Evolutionary conservation across 2,329 filamentous ascomycete genomes (phyloP).

Genomic region (Simplicillium aogashimaense): DNA sequence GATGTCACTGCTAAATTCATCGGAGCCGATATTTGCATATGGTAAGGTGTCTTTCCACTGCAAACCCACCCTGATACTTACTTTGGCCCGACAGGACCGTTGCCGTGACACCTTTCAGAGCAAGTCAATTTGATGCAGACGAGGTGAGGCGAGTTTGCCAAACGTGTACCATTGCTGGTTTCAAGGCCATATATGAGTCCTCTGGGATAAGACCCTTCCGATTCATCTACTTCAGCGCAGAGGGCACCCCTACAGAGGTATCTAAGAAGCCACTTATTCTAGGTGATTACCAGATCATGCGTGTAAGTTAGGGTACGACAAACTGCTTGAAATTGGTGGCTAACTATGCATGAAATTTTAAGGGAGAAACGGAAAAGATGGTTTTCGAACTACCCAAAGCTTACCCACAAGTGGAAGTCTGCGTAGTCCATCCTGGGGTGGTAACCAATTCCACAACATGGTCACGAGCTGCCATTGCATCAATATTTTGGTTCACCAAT

Average conservation of each 20-base stretch:
- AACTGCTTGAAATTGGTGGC: not conserved
- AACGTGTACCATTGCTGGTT: slow-evolving; percentile 6
- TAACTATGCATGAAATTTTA: not conserved
- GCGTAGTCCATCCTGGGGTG: slow-evolving; percentile 1
- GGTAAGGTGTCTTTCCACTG: slow-evolving; percentile 8
- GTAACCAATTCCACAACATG: slow-evolving; percentile 1
- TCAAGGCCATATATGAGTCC: slow-evolving; percentile 4
- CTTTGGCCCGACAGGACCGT: slow-evolving; percentile 1
- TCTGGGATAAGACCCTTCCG: slow-evolving; percentile 9
- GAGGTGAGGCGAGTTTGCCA: slow-evolving; percentile 24
- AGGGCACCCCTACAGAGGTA: slow-evolving; percentile 1
- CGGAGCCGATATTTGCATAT: slow-evolving; percentile 23
- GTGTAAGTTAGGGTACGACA: not conserved
- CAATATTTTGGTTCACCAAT: slow-evolving; percentile 1
- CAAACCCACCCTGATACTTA: not conserved
- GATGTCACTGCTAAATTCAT: slow-evolving; percentile 18
- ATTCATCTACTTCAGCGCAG: slow-evolving; percentile 5
- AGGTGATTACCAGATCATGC: slow-evolving; percentile 3
- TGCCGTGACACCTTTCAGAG: slow-evolving; percentile 6
- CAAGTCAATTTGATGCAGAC: slow-evolving; percentile 13
- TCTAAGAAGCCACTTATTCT: slow-evolving; percentile 1
- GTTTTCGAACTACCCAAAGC: not conserved
- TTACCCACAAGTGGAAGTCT: slow-evolving; percentile 1
- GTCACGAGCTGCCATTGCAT: not conserved
- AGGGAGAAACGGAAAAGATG: slow-evolving; percentile 3